Percentiles rank a stretch among this genome's conserved stretches.
These are phyloP conservation scores for Mortierella sp. DNA, from an alignment of 371 early-diverging fungal genomes.

Conservation along the genomic window DNA sequence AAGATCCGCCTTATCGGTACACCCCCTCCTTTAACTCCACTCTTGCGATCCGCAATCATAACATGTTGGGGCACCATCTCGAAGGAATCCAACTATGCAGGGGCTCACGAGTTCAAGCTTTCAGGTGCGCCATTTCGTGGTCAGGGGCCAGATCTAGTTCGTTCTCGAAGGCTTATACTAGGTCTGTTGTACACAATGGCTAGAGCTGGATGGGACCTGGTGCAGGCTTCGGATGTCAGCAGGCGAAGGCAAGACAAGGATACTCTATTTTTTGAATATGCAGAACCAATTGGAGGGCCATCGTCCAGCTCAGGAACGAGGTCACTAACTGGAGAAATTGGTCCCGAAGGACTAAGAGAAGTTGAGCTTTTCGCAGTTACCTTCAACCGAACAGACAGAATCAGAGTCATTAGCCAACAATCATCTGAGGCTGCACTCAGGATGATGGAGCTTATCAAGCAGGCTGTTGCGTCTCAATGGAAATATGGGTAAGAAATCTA, in stretches of 20 bases:
- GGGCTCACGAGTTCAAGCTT: slow-evolving; percentile 45
- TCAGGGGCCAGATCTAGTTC: slow-evolving; percentile 26
- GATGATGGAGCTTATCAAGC: slow-evolving; percentile 27
- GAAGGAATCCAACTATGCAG: slow-evolving; percentile 23
- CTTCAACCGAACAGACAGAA: slow-evolving; percentile 28
- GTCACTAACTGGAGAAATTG: background rate
- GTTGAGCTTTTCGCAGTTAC: slow-evolving; percentile 36
- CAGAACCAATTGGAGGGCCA: background rate
- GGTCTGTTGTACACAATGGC: slow-evolving; percentile 31
- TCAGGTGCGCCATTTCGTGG: slow-evolving; percentile 34
- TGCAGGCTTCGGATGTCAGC: slow-evolving; percentile 29
- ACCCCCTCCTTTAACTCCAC: slow-evolving; percentile 16
- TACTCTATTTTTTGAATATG: slow-evolving; percentile 31
- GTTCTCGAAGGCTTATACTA: slow-evolving; percentile 21
- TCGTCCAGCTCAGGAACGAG: background rate
- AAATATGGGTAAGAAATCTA: slow-evolving; percentile 22
- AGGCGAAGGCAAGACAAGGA: slow-evolving; percentile 26
- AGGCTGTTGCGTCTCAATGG: slow-evolving; percentile 34
- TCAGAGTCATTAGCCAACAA: slow-evolving; percentile 19
- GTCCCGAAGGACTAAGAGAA: background rate
- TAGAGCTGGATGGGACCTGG: slow-evolving; percentile 30
- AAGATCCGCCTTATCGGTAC: slow-evolving; percentile 37
- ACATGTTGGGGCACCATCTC: slow-evolving; percentile 29
- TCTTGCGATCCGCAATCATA: slow-evolving; percentile 21
- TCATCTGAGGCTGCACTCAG: background rate